phyloP scores from a whole-genome alignment of 768 basidiomycete genomes.

The Collybia sordida region DNA sequence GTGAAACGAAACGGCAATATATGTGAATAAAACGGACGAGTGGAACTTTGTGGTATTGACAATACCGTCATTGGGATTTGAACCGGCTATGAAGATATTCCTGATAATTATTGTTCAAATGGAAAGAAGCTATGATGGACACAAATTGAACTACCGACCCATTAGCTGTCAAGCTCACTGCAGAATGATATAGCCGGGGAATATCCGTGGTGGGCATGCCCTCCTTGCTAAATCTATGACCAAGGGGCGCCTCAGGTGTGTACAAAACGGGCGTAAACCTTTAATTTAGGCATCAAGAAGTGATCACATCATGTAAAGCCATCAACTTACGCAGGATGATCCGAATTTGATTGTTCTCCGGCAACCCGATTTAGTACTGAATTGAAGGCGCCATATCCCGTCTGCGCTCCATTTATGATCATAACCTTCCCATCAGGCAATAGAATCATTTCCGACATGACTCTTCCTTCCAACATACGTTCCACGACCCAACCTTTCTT shows the following conservation, averaged over 20 bases:
- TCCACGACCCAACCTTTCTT: conserved; percentile 46
- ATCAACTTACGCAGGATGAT: conserved; percentile 18
- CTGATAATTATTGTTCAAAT: conserved; percentile 11
- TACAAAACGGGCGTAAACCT: conserved; percentile 40
- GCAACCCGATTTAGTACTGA: conserved; percentile 21
- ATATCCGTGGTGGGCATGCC: conserved; percentile 36
- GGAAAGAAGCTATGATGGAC: conserved; percentile 4
- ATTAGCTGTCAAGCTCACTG: conserved; percentile 53
- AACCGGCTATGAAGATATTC: too few species aligned
- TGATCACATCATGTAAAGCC: background rate
- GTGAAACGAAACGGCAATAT: too few species aligned
- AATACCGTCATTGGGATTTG: too few species aligned
- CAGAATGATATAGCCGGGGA: conserved; percentile 63
- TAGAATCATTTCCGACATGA: conserved; percentile 35
- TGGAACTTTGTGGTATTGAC: too few species aligned
- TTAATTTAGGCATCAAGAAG: conserved; percentile 21
- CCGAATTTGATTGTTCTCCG: conserved; percentile 18
- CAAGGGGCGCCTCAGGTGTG: conserved; percentile 40
- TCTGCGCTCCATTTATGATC: conserved; percentile 41
- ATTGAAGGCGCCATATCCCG: conserved; percentile 19
- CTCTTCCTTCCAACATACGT: conserved; percentile 36
- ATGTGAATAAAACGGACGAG: too few species aligned
- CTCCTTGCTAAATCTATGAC: conserved; percentile 46
- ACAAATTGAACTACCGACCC: conserved; percentile 35
- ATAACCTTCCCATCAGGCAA: conserved; percentile 41